Evolutionary conservation across 176 grass and related monocot species (phyloP).

Genomic region (Chrysopogon serrulatus): DNA sequence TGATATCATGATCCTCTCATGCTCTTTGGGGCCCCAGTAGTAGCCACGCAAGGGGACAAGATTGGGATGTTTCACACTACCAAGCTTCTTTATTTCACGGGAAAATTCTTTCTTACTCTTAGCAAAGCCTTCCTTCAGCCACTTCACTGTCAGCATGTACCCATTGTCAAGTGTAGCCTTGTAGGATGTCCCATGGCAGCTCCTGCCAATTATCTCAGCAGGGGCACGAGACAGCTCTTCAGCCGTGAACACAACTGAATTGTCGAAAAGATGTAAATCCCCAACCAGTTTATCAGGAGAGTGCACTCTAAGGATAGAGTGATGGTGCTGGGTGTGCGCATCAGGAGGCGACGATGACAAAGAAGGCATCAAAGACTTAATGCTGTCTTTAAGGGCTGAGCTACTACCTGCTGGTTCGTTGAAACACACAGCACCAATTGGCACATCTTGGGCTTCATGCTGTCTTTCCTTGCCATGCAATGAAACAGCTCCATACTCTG

Average conservation of each 20-base stretch:
- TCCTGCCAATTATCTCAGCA: constrained; percentile 85
- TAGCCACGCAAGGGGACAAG: constrained; percentile 69
- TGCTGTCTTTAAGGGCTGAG: constrained; percentile 18
- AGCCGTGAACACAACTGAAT: constrained; percentile 51
- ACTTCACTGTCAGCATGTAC: constrained; percentile 69
- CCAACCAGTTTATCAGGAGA: constrained; percentile 87
- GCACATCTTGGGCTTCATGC: constrained; percentile 15
- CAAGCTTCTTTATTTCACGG: constrained; percentile 89
- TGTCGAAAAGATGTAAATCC: constrained; percentile 79
- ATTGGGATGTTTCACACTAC: constrained; percentile 68
- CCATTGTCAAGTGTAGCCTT: constrained; percentile 81
- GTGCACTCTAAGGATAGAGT: constrained; percentile 58
- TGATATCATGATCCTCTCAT: constrained; percentile 86
- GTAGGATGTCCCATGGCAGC: constrained; percentile 93
- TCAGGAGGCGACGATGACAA: constrained; percentile 41
- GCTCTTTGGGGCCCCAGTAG: constrained; percentile 87
- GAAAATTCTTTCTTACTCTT: constrained; percentile 94
- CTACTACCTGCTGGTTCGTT: constrained; percentile 33
- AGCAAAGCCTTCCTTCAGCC: constrained; percentile 88
- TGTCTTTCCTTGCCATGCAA: constrained; percentile 29
- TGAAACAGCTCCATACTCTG: constrained; percentile 17
- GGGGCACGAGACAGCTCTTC: constrained; percentile 87
- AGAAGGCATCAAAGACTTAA: constrained; percentile 25
- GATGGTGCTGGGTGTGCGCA: constrained; percentile 6
- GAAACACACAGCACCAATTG: not conserved